Conservation (phyloP, 2,329 filamentous ascomycete genomes). For the Ramularia collo-cygni region DNA sequence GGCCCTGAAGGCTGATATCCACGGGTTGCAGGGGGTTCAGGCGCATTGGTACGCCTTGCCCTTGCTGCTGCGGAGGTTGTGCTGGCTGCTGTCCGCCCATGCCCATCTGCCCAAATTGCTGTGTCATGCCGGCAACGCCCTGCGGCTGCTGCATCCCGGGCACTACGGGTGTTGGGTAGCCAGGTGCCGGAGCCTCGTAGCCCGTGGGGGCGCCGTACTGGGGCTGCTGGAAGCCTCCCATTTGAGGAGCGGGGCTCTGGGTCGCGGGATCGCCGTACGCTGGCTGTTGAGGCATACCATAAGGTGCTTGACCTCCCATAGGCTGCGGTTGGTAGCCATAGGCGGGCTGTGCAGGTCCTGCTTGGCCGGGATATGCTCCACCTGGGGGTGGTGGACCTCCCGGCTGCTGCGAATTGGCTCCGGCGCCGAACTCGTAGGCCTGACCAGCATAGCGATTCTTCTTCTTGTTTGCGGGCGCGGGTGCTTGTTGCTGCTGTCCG, state of each 20-base stretch:
- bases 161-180: slow-evolving; percentile 14
- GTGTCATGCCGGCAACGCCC: slow-evolving; percentile 46
- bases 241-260: slow-evolving; percentile 17
- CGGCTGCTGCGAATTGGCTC: slow-evolving; percentile 59
- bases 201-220: slow-evolving; percentile 45
- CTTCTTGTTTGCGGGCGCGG: slow-evolving; percentile 54
- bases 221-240: slow-evolving; percentile 32
- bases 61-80: slow-evolving; percentile 42
- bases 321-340: slow-evolving; percentile 40
- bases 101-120: slow-evolving; percentile 73
- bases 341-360: slow-evolving; percentile 27
- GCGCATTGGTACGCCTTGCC: slow-evolving; percentile 41
- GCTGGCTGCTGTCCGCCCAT: slow-evolving; percentile 49
- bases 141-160: slow-evolving; percentile 18
- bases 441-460: slow-evolving; percentile 92
- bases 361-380: slow-evolving; percentile 35
- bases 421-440: slow-evolving; percentile 85
- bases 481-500: slow-evolving; percentile 16
- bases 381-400: slow-evolving; percentile 38
- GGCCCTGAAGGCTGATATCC: slow-evolving; percentile 66
- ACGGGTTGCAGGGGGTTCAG: slow-evolving; percentile 89
- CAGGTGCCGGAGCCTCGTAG: slow-evolving; percentile 54
- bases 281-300: slow-evolving; percentile 29
- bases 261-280: slow-evolving; percentile 22
- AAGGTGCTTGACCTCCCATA: slow-evolving; percentile 23